Conservation (phyloP, 768 basidiomycete species). For the Auricularia auricula-judae region DNA sequence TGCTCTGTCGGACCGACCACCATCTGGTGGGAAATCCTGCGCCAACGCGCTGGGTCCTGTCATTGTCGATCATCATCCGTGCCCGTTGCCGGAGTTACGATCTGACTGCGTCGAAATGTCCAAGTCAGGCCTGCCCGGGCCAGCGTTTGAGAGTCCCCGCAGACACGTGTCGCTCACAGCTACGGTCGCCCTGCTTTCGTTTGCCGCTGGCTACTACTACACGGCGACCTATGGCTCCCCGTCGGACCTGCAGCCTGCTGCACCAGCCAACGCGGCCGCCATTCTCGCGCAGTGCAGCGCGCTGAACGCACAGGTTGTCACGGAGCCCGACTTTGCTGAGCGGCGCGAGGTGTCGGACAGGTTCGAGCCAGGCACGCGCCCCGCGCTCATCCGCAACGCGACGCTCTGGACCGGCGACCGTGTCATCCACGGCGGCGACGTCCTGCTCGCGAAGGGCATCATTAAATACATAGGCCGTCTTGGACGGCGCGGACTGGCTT, state of each 20-base stretch:
- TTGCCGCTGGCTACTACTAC: not conserved
- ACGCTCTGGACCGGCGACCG: slow-evolving; percentile 85
- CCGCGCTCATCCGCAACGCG: slow-evolving; percentile 60
- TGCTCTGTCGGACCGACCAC: no score
- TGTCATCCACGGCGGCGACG: slow-evolving; percentile 49
- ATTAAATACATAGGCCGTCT: slow-evolving; percentile 46
- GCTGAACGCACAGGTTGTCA: not conserved
- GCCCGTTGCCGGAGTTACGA: no score
- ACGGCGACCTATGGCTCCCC: not conserved
- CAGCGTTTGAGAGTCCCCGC: no score
- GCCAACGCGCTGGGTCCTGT: no score
- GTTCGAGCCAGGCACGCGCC: slow-evolving; percentile 44
- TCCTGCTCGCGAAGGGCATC: slow-evolving; percentile 60
- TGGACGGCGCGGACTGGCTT: slow-evolving; percentile 9
- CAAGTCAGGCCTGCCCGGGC: no score
- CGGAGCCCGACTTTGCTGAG: slow-evolving; percentile 1
- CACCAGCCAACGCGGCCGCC: not conserved
- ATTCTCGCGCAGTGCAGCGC: not conserved
- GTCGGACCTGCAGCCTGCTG: not conserved
- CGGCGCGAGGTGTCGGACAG: slow-evolving; percentile 41
- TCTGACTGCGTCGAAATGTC: no score
- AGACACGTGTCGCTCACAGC: no score
- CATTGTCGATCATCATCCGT: no score
- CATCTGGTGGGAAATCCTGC: no score
- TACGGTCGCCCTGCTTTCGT: not conserved